phyloP scores from a whole-genome alignment of 306 rosid genomes.

The Fragaria nilgerrensis region DNA sequence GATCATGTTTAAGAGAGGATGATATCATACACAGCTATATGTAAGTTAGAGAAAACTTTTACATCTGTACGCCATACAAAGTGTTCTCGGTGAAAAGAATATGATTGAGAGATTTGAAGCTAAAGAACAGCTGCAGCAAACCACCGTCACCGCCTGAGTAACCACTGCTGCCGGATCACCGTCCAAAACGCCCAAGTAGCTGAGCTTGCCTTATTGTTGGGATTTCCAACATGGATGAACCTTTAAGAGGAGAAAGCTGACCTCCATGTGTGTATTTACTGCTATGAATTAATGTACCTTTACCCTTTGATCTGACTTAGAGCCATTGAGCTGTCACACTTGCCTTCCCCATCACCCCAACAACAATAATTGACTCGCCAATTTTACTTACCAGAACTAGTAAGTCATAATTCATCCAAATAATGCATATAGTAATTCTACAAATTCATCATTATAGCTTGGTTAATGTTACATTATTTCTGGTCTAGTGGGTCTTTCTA shows the following conservation, averaged over 20 bases:
- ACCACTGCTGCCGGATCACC: slow-evolving; percentile 8
- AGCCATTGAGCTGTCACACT: slow-evolving; percentile 2
- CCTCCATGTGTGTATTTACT: slow-evolving; percentile 15
- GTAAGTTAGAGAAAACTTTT: not conserved
- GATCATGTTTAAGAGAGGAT: not conserved
- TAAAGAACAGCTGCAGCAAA: not conserved
- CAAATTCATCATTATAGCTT: not conserved
- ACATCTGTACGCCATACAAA: not conserved
- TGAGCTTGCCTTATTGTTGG: not conserved
- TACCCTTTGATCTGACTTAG: not conserved
- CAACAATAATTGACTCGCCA: not conserved
- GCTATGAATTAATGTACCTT: not conserved
- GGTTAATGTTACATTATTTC: not conserved
- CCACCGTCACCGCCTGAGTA: not conserved
- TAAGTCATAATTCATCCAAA: not conserved
- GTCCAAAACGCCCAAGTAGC: not conserved
- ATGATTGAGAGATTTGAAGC: not conserved
- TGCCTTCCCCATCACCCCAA: not conserved
- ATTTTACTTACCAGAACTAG: not conserved
- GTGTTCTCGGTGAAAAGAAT: not conserved
- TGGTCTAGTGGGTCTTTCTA: not conserved
- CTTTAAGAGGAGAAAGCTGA: slow-evolving; percentile 2
- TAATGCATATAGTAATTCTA: not conserved
- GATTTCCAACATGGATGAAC: not conserved
- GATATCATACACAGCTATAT: not conserved